Evolutionary conservation across 345 rosid genomes (phyloP).

Genomic region (Heritiera littoralis): DNA sequence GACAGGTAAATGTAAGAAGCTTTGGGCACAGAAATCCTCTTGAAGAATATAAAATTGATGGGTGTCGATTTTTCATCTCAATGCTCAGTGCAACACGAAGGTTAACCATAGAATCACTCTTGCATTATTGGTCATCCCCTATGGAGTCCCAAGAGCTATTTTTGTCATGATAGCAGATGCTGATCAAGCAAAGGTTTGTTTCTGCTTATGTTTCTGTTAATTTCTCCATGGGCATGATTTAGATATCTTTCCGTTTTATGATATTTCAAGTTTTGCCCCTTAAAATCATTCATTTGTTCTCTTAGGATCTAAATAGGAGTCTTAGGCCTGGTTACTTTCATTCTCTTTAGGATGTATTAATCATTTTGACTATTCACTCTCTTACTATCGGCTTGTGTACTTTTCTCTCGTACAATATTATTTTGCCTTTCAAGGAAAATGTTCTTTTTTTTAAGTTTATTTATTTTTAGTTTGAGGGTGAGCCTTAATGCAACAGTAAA

Average conservation of each 20-base stretch:
- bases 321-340: not conserved
- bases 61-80: slow-evolving; percentile 91
- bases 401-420: too few species aligned
- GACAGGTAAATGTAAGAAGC: slow-evolving; percentile 87
- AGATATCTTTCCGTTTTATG: not conserved
- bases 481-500: too few species aligned
- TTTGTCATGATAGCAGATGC: slow-evolving; percentile 13
- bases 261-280: not conserved
- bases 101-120: slow-evolving; percentile 73
- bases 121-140: slow-evolving; percentile 84
- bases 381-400: too few species aligned
- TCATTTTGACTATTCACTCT: not conserved
- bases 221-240: not conserved
- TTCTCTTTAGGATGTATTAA: not conserved
- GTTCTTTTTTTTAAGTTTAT: not conserved
- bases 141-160: slow-evolving; percentile 70
- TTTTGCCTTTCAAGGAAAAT: not conserved
- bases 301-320: not conserved
- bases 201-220: not conserved
- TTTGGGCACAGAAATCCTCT: slow-evolving; percentile 98
- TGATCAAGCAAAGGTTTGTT: slow-evolving; percentile 8
- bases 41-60: slow-evolving; percentile 96
- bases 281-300: not conserved
- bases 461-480: not conserved
- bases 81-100: slow-evolving; percentile 94